phyloP scores from a whole-genome alignment of 148 eudicot genomes.

The Rhododendron vialii region DNA sequence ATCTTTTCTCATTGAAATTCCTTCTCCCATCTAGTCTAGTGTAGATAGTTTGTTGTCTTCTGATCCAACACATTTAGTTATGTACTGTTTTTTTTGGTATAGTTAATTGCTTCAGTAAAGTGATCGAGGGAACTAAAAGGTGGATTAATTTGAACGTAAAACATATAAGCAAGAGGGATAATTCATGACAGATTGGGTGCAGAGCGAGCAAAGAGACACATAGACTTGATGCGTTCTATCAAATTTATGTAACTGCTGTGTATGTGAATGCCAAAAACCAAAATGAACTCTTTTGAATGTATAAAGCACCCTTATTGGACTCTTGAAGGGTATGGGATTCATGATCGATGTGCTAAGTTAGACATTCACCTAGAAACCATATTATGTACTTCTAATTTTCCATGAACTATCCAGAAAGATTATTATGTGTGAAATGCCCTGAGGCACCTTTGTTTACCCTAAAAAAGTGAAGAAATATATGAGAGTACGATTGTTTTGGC shows the following conservation, averaged over 20 bases:
- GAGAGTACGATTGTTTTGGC: neutral
- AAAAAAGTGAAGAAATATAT: neutral
- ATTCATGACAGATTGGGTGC: neutral
- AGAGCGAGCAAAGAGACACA: neutral
- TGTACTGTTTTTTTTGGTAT: neutral
- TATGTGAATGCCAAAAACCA: neutral
- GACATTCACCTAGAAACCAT: neutral
- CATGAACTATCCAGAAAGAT: neutral
- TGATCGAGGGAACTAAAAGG: too few relatives aligned
- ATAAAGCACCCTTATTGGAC: neutral
- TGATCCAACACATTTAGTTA: neutral
- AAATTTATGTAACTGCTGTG: neutral
- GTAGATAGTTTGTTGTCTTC: neutral
- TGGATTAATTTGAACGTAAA: neutral
- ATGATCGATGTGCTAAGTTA: neutral
- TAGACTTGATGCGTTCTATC: neutral
- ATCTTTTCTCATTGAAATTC: neutral
- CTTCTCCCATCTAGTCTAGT: neutral
- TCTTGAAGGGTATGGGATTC: neutral
- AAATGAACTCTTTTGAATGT: neutral
- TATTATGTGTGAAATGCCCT: neutral
- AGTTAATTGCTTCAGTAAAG: neutral
- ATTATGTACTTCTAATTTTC: neutral
- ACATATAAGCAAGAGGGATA: neutral
- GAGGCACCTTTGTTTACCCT: neutral